A percentile compares a stretch with the other conserved stretches of the same genome.
phyloP scores from a whole-genome alignment of 75 land plant species.

The Ceratopteris richardii region DNA sequence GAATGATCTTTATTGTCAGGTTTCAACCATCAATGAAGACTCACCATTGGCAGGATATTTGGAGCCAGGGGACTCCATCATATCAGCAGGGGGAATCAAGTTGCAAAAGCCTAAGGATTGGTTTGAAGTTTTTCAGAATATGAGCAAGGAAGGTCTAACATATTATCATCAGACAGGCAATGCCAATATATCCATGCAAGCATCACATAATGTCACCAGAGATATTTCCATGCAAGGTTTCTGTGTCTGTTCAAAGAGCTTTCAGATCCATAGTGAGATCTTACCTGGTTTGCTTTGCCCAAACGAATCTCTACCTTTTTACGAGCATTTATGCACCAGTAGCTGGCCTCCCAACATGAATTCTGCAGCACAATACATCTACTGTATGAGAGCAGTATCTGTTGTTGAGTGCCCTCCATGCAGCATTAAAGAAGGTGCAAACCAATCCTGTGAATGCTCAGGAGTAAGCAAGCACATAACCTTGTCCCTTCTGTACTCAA shows the following conservation, averaged over 20 bases:
- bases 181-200: not conserved
- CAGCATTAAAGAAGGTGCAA: not conserved
- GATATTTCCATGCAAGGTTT: not conserved
- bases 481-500: too few relatives aligned
- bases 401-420: not conserved
- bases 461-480: not conserved
- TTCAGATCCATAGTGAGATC: not conserved
- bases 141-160: not conserved
- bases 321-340: not conserved
- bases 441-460: not conserved
- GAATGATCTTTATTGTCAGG: slow-evolving; percentile 22
- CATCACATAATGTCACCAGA: too few relatives aligned
- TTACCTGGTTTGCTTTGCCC: not conserved
- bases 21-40: slow-evolving; percentile 28
- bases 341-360: not conserved
- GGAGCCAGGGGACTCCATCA: slow-evolving; percentile 41
- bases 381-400: not conserved
- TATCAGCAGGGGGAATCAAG: slow-evolving; percentile 31
- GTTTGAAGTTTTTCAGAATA: slow-evolving; percentile 11
- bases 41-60: slow-evolving; percentile 45
- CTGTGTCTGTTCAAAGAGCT: not conserved
- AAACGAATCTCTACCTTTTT: not conserved
- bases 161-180: slow-evolving; percentile 5
- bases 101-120: slow-evolving; percentile 34
- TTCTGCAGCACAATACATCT: not conserved